phyloP scores from a whole-genome alignment of 2,329 filamentous ascomycete genomes.

The Diaporthe nobilis region DNA sequence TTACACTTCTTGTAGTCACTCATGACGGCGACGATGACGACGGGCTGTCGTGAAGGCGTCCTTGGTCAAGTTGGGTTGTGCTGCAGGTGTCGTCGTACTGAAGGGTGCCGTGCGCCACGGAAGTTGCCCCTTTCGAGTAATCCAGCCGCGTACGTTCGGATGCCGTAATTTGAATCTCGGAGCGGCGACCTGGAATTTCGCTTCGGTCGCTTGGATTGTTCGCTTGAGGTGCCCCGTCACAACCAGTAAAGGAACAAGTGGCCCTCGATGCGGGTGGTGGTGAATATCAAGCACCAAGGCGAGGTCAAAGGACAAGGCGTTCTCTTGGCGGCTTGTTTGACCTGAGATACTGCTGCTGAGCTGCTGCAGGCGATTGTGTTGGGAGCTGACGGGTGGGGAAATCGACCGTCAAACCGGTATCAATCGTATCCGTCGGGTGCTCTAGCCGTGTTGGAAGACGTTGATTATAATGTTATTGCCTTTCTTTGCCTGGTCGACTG shows the following conservation, averaged over 20 bases:
- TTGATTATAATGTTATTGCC: not conserved
- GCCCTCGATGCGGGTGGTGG: not conserved
- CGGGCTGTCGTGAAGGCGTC: not conserved
- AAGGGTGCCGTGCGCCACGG: constrained; percentile 26
- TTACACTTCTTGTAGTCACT: constrained; percentile 33
- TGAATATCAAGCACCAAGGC: not conserved
- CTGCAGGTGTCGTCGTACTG: constrained; percentile 12
- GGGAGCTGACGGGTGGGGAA: constrained; percentile 9
- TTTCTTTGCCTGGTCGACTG: not conserved
- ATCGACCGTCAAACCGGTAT: constrained; percentile 28
- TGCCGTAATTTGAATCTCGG: constrained; percentile 35
- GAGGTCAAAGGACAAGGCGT: not conserved
- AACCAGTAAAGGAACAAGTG: constrained; percentile 1
- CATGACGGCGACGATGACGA: constrained; percentile 18
- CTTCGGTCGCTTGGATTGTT: constrained; percentile 31
- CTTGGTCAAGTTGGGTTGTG: not conserved
- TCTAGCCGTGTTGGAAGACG: constrained; percentile 17
- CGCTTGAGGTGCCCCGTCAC: constrained; percentile 18
- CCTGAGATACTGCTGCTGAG: not conserved
- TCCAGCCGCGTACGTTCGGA: constrained; percentile 14
- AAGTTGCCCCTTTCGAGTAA: constrained; percentile 34
- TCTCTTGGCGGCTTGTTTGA: not conserved
- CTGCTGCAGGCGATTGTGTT: not conserved
- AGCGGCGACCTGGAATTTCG: constrained; percentile 32
- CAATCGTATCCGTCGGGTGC: not conserved